Evolutionary conservation across 768 basidiomycete genomes (phyloP), one percentile per base, ranked within the genome.

Genomic region (Suillus brevipes): DNA sequence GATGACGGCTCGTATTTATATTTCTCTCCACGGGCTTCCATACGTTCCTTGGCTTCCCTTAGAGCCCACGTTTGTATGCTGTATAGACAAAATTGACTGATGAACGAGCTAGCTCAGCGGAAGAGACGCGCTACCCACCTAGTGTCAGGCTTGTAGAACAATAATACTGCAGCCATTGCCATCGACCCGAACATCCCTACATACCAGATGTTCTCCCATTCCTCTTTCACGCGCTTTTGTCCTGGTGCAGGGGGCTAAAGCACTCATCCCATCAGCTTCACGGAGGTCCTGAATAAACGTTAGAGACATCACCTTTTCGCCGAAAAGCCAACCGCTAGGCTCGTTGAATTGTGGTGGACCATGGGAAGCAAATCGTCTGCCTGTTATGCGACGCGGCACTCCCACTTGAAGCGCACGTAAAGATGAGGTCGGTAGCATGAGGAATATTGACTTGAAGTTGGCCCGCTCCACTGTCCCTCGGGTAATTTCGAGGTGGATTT

Each of bases 41-140:
- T 93, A 67, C 95, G 83, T 64, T 82, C 82, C 78, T 95, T 94
- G 12, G 95, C 95, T 77, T 97, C 95, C 68, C 89, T 84, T 74
- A 95, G 78, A 38, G 95, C 95, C 95, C 95, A 97, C 1, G 89
- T 87, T 79, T 94, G 91, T 78, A 97, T 91, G 74, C 95, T 97
- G 71, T 42, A 65, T 47, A 55, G 25, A 49, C 37, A 6, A 56
- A 28, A 36, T 18, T 55, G 45, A 20, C 53, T 25, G 8, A 16
- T 59, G 52, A 66, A 60, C 58, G 52, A n/a, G 12, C 12, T 34
- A 42, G 38, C 64, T 28, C 62, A 60, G 28, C 53, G 57, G 63
- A 55, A 62, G 60, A 12, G 36, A 14, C 31, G 37, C 2, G 6
- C 40, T 5, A 67, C 90, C 66, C 68, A 95, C 95, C 91, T 94